A percentile compares a stretch with the other conserved stretches of the same genome.
Evolutionary conservation across 108 stramenopile species (phyloP).

Genomic region (Fistulifera pelliculosa): DNA sequence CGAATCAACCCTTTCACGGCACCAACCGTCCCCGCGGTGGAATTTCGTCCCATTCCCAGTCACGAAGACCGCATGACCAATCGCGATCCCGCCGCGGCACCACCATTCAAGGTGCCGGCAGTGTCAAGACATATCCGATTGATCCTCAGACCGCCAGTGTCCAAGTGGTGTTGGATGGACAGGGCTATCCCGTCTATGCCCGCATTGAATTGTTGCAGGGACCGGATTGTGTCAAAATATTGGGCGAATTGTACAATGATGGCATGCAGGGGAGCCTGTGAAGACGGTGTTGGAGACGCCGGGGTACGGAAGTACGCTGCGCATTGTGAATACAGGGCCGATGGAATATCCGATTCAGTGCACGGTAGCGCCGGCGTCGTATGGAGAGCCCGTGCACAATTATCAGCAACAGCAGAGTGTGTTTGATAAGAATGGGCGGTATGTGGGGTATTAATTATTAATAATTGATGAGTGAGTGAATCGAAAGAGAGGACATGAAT

Average conservation of each 20-base stretch:
- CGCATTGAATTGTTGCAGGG: slow-evolving; percentile 74
- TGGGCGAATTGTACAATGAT: slow-evolving; percentile 75
- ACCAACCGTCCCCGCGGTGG: too few relatives aligned
- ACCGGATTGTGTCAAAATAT: slow-evolving; percentile 81
- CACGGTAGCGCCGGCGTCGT: too few relatives aligned
- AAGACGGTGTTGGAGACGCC: slow-evolving; percentile 72
- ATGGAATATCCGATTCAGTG: slow-evolving; percentile 67
- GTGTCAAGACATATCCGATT: slow-evolving; percentile 63
- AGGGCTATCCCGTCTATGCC: slow-evolving; percentile 74
- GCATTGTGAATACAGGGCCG: slow-evolving; percentile 77
- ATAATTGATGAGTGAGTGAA: too few relatives aligned
- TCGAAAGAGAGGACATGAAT: too few relatives aligned
- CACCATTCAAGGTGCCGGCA: slow-evolving; percentile 63
- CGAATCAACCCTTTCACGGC: background rate
- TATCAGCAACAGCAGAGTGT: too few relatives aligned
- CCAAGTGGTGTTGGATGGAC: slow-evolving; percentile 51
- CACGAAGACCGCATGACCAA: slow-evolving; percentile 10
- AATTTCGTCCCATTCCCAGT: too few relatives aligned
- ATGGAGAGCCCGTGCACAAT: too few relatives aligned
- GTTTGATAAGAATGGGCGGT: too few relatives aligned
- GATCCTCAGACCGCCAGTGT: slow-evolving; percentile 53
- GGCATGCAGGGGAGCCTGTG: slow-evolving; percentile 69
- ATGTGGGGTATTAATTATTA: too few relatives aligned
- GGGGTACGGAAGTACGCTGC: slow-evolving; percentile 67
- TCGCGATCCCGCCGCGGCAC: too few relatives aligned